Evolutionary conservation across 192 early-diverging fungal genomes (phyloP).

Genomic region (Podila verticillata): DNA sequence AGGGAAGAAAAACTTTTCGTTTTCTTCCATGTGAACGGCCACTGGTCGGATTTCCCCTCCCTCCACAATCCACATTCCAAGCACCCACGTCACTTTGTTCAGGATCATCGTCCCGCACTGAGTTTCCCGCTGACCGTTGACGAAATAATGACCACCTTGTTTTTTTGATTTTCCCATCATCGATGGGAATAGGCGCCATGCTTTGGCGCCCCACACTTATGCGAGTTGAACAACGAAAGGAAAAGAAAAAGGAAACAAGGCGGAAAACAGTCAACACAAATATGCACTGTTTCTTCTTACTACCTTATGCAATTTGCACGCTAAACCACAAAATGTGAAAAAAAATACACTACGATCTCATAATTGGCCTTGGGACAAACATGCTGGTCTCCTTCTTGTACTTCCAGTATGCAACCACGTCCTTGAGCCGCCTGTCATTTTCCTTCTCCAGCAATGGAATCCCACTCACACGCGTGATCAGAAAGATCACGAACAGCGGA

Average conservation of each 20-base stretch:
- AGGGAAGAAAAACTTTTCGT: background rate
- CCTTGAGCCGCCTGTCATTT: conserved; percentile 42
- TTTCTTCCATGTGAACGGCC: background rate
- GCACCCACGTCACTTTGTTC: background rate
- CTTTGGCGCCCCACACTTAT: too few species aligned
- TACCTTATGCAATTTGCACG: too few species aligned
- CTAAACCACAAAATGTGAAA: too few species aligned
- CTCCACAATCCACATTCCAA: background rate
- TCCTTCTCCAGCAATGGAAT: conserved; percentile 45
- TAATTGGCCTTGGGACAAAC: conserved; percentile 39
- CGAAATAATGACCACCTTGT: background rate
- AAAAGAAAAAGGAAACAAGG: too few species aligned
- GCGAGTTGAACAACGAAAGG: too few species aligned
- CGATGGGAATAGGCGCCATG: too few species aligned
- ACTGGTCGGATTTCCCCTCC: background rate
- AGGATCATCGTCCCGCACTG: background rate
- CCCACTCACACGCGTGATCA: conserved; percentile 51
- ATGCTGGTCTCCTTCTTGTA: conserved; percentile 49
- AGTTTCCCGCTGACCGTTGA: background rate
- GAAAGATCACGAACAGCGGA: conserved; percentile 44
- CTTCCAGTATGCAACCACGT: conserved; percentile 51
- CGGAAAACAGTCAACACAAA: too few species aligned
- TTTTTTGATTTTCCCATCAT: background rate
- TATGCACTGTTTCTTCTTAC: too few species aligned
- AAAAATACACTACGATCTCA: background rate